A percentile compares a stretch with the other conserved stretches of the same genome.
These are phyloP conservation scores for Allium fistulosum DNA, from an alignment of 106 monocot species.

Conservation along the genomic window DNA sequence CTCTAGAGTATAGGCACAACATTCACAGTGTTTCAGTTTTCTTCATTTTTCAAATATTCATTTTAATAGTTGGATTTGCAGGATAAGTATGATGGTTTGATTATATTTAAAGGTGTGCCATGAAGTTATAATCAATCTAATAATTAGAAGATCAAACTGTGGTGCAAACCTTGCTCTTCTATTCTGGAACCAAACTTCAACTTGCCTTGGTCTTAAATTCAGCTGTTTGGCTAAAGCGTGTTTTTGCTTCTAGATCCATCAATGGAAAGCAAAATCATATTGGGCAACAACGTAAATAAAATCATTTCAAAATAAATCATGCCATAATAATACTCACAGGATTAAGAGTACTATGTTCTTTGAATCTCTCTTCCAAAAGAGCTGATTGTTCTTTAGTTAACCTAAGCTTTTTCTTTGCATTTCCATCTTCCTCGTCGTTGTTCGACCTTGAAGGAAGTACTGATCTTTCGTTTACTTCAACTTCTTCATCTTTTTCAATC, in stretches of 20 bases:
- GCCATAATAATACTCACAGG: slow-evolving; percentile 3
- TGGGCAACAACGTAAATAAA: background rate
- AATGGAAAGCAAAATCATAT: background rate
- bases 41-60: background rate
- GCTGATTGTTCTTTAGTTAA: slow-evolving; percentile 21
- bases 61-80: background rate
- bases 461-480: slow-evolving; percentile 20
- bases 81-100: background rate
- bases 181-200: slow-evolving; percentile 30
- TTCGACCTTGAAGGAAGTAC: slow-evolving; percentile 6
- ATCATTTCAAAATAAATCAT: background rate
- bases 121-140: background rate
- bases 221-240: slow-evolving; percentile 18
- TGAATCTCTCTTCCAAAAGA: slow-evolving; percentile 18
- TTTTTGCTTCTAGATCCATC: slow-evolving; percentile 15
- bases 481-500: slow-evolving; percentile 33
- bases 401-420: slow-evolving; percentile 23
- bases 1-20: too few species aligned
- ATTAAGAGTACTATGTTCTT: slow-evolving; percentile 24
- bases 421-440: slow-evolving; percentile 46
- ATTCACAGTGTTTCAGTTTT: too few species aligned
- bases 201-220: slow-evolving; percentile 13
- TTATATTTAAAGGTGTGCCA: background rate
- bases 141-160: background rate
- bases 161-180: slow-evolving; percentile 9